Evolutionary conservation across 2,329 filamentous ascomycete species (phyloP).

Genomic region (Ophiostoma montium): DNA sequence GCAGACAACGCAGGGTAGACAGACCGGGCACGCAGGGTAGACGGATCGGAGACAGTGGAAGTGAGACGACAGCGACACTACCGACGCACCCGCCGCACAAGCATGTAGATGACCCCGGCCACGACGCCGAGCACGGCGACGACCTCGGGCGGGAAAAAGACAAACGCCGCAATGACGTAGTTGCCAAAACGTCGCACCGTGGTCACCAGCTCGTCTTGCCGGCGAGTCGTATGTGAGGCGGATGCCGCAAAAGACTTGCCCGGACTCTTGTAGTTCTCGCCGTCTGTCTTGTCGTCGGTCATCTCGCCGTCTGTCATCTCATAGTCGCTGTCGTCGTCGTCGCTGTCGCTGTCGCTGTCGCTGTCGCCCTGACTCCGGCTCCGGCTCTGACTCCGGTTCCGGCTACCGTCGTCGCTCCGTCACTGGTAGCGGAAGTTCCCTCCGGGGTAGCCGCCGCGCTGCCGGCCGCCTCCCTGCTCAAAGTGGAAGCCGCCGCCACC

Average conservation of each 20-base stretch:
- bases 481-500: constrained; percentile 19
- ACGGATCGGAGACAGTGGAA: too few species aligned
- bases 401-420: constrained; percentile 23
- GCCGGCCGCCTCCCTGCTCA: constrained; percentile 2
- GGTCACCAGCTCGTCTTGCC: constrained; percentile 26
- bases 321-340: constrained; percentile 20
- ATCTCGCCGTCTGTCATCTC: too few species aligned
- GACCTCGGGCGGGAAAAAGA: constrained; percentile 32
- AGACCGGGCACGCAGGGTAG: too few species aligned
- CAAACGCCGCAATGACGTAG: constrained; percentile 27
- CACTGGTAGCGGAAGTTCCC: constrained; percentile 32
- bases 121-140: constrained; percentile 23
- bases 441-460: constrained; percentile 23
- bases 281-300: background rate
- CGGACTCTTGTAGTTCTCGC: background rate
- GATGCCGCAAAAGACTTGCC: background rate
- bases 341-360: constrained; percentile 19
- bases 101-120: constrained; percentile 26
- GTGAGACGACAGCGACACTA: too few species aligned
- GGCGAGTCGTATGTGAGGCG: constrained; percentile 13
- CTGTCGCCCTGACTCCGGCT: background rate
- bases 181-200: constrained; percentile 29
- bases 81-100: constrained; percentile 17
- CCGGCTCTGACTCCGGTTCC: background rate
- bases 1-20: background rate